phyloP scores from a whole-genome alignment of 495 filamentous ascomycete genomes.

The Filosporella fistucella region DNA sequence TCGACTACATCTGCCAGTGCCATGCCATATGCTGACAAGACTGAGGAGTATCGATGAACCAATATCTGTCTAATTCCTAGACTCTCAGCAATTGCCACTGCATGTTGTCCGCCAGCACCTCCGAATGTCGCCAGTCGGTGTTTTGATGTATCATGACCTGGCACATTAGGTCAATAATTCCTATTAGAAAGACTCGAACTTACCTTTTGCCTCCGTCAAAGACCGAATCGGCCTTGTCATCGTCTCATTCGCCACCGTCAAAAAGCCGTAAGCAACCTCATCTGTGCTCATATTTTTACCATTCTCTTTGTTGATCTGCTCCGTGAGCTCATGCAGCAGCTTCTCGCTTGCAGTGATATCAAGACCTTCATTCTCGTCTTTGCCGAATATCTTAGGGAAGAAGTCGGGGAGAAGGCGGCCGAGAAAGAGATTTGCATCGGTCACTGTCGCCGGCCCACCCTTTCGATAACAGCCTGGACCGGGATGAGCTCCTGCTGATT shows the following conservation, averaged over 20 bases:
- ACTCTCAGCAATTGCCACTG: constrained; percentile 88
- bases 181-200: too few species aligned
- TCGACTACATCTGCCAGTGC: constrained; percentile 92
- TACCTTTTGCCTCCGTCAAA: constrained; percentile 89
- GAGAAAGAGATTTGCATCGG: constrained; percentile 88
- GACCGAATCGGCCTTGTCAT: constrained; percentile 93
- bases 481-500: constrained; percentile 89
- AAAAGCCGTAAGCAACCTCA: constrained; percentile 86
- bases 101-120: constrained; percentile 93
- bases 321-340: constrained; percentile 71
- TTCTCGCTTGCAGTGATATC: constrained; percentile 74
- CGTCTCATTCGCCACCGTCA: constrained; percentile 91
- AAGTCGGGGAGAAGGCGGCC: constrained; percentile 88
- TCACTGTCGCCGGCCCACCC: constrained; percentile 87
- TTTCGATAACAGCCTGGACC: constrained; percentile 95
- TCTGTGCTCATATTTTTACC: constrained; percentile 72
- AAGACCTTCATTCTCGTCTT: constrained; percentile 81
- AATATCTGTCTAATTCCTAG: constrained; percentile 85
- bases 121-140: constrained; percentile 91
- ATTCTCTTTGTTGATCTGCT: constrained; percentile 61
- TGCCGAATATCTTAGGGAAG: constrained; percentile 96
- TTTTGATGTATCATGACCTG: constrained; percentile 84
- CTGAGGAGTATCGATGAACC: constrained; percentile 88
- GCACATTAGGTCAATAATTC: too few species aligned
- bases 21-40: constrained; percentile 96